Base-by-base conservation (phyloP, 2,329 filamentous ascomycete species). In the Botrytis fragariae region DNA sequence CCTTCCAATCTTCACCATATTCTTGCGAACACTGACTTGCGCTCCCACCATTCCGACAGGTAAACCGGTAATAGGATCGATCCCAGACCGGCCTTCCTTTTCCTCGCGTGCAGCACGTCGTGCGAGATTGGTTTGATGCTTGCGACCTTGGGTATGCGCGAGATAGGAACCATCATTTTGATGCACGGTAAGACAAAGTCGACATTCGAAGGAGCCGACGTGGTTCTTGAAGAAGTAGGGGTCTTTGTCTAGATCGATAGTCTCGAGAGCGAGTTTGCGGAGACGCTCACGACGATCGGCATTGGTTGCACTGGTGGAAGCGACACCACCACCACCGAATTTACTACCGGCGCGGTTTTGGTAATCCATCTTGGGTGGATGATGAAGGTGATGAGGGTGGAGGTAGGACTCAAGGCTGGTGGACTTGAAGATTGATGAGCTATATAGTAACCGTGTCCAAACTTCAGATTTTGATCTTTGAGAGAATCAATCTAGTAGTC, bases 201-300 rank as follows among this genome's bases (percentile, higher is more conserved):
- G 93, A 83, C 96, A 99, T 84, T 99, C 96, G 84, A 98, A 99
- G 81, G 92, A 96, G 81, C 96, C 96, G 79, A 98, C 93, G 84
- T 99, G 95, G 87, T 99, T 99, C 84, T 97, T 97, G 91, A 99
- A 99, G 87, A 98, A 98, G 89, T 98, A 99, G 0, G 96, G 96
- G 85, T 99, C 96, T 85, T 98, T 98, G 85, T 98, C 96, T 76
- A 98, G 93, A 86, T 98, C 95, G 87, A 99, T 99, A 72, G 94
- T 97, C 85, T 99, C 96, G 81, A 99, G 93, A 74, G 96, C 96
- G 81, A 99, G 94, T 86, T 98, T 98, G 83, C 95, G 94, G 57
- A 99, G 92, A 76, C 96, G 95, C 84, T 99, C 96, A 82, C 96
- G 93, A 74, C 96, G 94, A 88, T 98, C 96, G 77, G 96, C 95